Evolutionary conservation across 805 yeast genomes (phyloP).

Genomic region (Starmera quercuum): DNA sequence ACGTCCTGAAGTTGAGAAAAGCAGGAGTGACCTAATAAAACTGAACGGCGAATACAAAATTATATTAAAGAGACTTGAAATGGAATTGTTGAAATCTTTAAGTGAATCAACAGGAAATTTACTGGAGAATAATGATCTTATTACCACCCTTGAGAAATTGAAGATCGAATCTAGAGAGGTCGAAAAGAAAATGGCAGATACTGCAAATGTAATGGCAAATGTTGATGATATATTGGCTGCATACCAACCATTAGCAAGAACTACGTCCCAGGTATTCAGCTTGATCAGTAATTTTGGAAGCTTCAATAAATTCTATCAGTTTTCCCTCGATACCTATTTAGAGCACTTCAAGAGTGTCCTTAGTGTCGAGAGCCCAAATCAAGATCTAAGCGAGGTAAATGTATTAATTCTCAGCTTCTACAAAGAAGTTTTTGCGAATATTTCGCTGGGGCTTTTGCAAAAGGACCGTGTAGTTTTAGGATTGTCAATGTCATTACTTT

Average conservation of each 20-base stretch:
- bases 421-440: conserved; percentile 33
- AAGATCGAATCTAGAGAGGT: conserved; percentile 56
- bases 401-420: conserved; percentile 33
- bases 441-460: conserved; percentile 39
- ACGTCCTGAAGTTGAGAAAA: conserved; percentile 59
- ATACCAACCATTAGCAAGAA: conserved; percentile 48
- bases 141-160: conserved; percentile 53
- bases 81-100: conserved; percentile 47
- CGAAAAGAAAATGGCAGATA: conserved; percentile 43
- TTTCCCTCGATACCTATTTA: conserved; percentile 41
- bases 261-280: conserved; percentile 42
- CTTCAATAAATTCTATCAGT: conserved; percentile 49
- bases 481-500: conserved; percentile 25
- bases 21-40: conserved; percentile 44
- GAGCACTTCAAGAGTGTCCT: conserved; percentile 26
- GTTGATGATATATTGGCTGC: conserved; percentile 40
- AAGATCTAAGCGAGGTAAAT: conserved; percentile 15
- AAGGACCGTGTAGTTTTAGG: conserved; percentile 40
- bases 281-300: conserved; percentile 34
- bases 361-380: conserved; percentile 3
- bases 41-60: conserved; percentile 53
- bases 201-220: conserved; percentile 44
- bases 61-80: conserved; percentile 49
- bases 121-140: conserved; percentile 56
- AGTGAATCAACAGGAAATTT: conserved; percentile 52